These are phyloP conservation scores for Aphelidium insulamus DNA, from an alignment of 371 early-diverging fungal genomes.

Conservation along the genomic window DNA sequence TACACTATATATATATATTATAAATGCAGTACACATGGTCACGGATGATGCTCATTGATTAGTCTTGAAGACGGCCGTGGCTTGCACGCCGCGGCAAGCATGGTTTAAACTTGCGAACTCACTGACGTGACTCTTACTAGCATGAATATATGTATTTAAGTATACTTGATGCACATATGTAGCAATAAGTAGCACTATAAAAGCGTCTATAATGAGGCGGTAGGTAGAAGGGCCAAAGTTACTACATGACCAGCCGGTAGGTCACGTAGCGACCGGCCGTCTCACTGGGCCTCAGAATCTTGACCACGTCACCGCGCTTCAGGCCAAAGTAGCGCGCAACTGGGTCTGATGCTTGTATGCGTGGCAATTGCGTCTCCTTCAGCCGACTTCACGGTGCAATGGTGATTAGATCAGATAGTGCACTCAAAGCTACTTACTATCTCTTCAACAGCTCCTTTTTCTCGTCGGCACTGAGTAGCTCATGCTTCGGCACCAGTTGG, in stretches of 20 bases:
- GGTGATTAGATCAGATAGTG: not conserved
- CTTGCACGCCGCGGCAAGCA: too few relatives aligned
- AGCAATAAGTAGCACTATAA: too few relatives aligned
- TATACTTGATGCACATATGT: too few relatives aligned
- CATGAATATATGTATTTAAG: too few relatives aligned
- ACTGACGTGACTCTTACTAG: too few relatives aligned
- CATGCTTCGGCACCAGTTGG: constrained; percentile 87
- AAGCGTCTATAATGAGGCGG: too few relatives aligned
- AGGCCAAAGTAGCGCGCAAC: constrained; percentile 95
- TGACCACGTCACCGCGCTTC: constrained; percentile 87
- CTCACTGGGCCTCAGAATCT: constrained; percentile 87
- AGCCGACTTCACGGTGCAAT: constrained; percentile 33
- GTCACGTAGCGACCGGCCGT: constrained; percentile 93
- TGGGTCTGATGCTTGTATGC: constrained; percentile 79
- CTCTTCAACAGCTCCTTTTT: constrained; percentile 71
- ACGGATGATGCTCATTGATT: too few relatives aligned
- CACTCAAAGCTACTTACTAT: constrained; percentile 39
- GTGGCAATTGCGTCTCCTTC: constrained; percentile 87
- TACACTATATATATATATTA: too few relatives aligned
- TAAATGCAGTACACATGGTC: too few relatives aligned
- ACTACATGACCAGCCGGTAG: constrained; percentile 73
- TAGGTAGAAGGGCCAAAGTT: too few relatives aligned
- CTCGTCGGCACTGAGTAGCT: constrained; percentile 70
- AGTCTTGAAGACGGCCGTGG: too few relatives aligned
- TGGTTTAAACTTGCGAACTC: too few relatives aligned